Evolutionary conservation across 306 rosid species (phyloP).

Genomic region (Lathyrus aphaca): DNA sequence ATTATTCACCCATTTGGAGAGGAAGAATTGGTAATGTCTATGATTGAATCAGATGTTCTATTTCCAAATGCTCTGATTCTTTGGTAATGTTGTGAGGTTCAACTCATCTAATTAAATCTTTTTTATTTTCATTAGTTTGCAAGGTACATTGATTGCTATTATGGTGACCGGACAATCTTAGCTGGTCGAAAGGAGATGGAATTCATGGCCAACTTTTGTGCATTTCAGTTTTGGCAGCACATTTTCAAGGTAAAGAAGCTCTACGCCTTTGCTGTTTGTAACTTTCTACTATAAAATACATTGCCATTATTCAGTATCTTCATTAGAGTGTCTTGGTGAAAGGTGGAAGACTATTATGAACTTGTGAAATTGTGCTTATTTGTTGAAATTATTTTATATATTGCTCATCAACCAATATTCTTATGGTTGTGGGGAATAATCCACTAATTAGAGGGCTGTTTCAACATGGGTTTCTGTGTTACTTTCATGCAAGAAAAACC

Average conservation of each 20-base stretch:
- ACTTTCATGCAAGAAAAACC: conserved; percentile 4
- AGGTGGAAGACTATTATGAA: conserved; percentile 22
- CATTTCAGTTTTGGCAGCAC: conserved; percentile 91
- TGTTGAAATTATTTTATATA: conserved; percentile 4
- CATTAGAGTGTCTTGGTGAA: conserved; percentile 6
- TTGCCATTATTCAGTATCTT: conserved; percentile 31
- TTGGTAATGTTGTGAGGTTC: conserved; percentile 26
- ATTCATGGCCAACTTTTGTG: conserved; percentile 68
- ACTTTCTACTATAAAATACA: conserved; percentile 24
- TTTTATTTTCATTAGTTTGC: conserved; percentile 50
- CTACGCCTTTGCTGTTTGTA: conserved; percentile 13
- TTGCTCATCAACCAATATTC: conserved; percentile 7
- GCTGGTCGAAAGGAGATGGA: conserved; percentile 58
- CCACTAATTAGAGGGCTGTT: conserved; percentile 16
- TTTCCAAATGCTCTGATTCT: conserved; percentile 38
- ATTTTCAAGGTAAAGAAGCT: conserved; percentile 67
- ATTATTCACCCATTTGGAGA: conserved; percentile 85
- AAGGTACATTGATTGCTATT: conserved; percentile 53
- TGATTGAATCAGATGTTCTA: conserved; percentile 22
- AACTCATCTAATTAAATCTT: conserved; percentile 35
- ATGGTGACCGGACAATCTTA: conserved; percentile 44
- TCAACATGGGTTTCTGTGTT: conserved; percentile 14
- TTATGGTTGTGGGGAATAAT: conserved; percentile 12
- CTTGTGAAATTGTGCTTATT: conserved; percentile 10
- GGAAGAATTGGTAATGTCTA: conserved; percentile 63